A percentile compares a stretch with the other conserved stretches of the same genome.
Conservation (phyloP, 139 green algal species). For the Haematococcus lacustris region DNA sequence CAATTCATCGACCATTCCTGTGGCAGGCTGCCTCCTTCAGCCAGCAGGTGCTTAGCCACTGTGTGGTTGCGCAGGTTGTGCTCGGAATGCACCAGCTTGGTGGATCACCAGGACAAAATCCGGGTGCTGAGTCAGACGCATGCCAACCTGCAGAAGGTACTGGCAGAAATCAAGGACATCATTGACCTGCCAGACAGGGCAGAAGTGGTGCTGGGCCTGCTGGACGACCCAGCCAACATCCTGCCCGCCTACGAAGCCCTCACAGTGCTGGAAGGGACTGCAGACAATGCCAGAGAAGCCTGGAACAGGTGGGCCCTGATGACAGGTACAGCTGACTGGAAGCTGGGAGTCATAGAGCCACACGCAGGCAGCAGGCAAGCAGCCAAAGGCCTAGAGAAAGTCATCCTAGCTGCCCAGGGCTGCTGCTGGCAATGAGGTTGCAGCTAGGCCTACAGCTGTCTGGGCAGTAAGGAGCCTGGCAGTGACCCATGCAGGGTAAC, state of each 20-base stretch:
- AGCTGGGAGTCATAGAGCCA: no score
- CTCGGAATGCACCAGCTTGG: constrained; percentile 57
- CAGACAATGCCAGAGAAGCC: constrained; percentile 53
- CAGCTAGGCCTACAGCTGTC: no score
- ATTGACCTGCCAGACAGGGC: constrained; percentile 47
- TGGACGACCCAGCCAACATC: constrained; percentile 25
- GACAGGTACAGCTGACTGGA: no score
- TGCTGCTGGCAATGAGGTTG: no score
- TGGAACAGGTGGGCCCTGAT: constrained; percentile 35
- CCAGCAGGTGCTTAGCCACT: background rate
- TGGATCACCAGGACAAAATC: constrained; percentile 76
- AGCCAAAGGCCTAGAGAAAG: no score
- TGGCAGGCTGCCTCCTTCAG: no score
- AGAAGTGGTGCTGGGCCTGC: constrained; percentile 26
- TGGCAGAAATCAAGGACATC: constrained; percentile 52
- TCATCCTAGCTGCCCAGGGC: no score
- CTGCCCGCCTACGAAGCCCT: constrained; percentile 46
- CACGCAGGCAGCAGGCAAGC: no score
- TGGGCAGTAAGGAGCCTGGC: no score
- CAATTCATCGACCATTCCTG: no score
- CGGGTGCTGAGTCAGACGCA: constrained; percentile 55
- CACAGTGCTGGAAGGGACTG: constrained; percentile 59
- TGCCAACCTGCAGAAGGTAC: constrained; percentile 56
- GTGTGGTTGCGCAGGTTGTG: constrained; percentile 45
- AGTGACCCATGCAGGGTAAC: no score